These are phyloP conservation scores for Candida tunisiensis DNA, from an alignment of 1,139 yeast species.

Conservation along the genomic window DNA sequence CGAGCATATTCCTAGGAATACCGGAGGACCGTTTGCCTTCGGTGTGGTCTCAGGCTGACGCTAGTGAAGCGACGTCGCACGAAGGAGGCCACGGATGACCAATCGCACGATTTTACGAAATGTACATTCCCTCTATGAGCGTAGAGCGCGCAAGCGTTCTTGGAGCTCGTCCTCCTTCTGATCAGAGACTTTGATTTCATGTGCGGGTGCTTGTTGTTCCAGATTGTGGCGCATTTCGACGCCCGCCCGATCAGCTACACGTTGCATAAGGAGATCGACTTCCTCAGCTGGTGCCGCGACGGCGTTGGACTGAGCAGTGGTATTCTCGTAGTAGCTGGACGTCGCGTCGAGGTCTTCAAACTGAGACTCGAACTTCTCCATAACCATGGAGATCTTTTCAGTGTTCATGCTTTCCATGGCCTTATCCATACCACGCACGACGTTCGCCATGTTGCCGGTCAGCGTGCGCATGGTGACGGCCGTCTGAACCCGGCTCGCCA, in stretches of 20 bases:
- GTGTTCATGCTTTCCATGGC: constrained; percentile 94
- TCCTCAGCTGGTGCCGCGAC: constrained; percentile 88
- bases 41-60: too few species aligned
- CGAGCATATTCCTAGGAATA: too few species aligned
- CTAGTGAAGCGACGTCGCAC: too few species aligned
- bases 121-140: constrained; percentile 26
- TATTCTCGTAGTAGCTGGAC: constrained; percentile 81
- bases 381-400: constrained; percentile 73
- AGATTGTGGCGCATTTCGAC: constrained; percentile 77
- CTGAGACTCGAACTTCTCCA: constrained; percentile 95
- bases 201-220: constrained; percentile 24
- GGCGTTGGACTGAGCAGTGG: constrained; percentile 81
- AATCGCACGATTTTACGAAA: too few species aligned
- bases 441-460: constrained; percentile 85
- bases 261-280: constrained; percentile 80
- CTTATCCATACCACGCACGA: constrained; percentile 89
- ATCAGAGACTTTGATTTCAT: constrained; percentile 28
- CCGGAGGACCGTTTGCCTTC: too few species aligned
- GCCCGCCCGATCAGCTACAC: constrained; percentile 97
- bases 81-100: too few species aligned
- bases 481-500: constrained; percentile 89
- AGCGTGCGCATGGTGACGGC: constrained; percentile 95
- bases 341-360: constrained; percentile 94
- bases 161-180: constrained; percentile 82
- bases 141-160: constrained; percentile 71